These are phyloP conservation scores for Trametes punicea DNA, from an alignment of 768 basidiomycete species.

Conservation along the genomic window DNA sequence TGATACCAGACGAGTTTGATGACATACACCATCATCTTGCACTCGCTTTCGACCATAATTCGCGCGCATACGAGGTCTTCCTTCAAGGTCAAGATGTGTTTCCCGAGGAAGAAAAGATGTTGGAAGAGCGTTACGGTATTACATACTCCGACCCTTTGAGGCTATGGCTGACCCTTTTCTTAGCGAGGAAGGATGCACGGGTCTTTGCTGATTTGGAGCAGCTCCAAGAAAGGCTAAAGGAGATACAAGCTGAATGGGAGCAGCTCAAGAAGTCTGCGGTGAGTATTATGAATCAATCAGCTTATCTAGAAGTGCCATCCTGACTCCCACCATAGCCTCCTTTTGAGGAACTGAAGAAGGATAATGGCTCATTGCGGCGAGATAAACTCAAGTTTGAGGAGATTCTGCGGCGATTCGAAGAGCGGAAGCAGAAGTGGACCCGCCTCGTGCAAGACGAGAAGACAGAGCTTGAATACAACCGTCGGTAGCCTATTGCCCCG, in stretches of 20 bases:
- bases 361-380: constrained; percentile 58
- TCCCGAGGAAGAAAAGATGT: constrained; percentile 60
- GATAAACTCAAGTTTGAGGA: constrained; percentile 81
- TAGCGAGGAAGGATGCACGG: constrained; percentile 72
- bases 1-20: constrained; percentile 73
- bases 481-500: constrained; percentile 35
- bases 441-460: constrained; percentile 67
- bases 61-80: constrained; percentile 65
- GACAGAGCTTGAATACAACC: constrained; percentile 53
- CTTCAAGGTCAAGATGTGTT: constrained; percentile 66
- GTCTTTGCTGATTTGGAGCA: constrained; percentile 62
- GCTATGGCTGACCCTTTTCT: not conserved
- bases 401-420: constrained; percentile 67
- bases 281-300: constrained; percentile 13
- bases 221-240: constrained; percentile 44
- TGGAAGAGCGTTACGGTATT: constrained; percentile 79
- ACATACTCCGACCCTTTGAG: constrained; percentile 1
- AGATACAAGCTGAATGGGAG: constrained; percentile 50
- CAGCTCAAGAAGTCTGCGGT: constrained; percentile 65
- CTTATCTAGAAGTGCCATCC: not conserved
- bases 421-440: constrained; percentile 62
- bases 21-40: constrained; percentile 71
- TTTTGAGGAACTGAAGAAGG: constrained; percentile 57
- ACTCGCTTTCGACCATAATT: constrained; percentile 72
- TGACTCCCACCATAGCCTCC: constrained; percentile 36